Evolutionary conservation across 208 protist genomes (phyloP), one percentile per base, ranked within the genome.

Genomic region (Borovskyia barvae): DNA sequence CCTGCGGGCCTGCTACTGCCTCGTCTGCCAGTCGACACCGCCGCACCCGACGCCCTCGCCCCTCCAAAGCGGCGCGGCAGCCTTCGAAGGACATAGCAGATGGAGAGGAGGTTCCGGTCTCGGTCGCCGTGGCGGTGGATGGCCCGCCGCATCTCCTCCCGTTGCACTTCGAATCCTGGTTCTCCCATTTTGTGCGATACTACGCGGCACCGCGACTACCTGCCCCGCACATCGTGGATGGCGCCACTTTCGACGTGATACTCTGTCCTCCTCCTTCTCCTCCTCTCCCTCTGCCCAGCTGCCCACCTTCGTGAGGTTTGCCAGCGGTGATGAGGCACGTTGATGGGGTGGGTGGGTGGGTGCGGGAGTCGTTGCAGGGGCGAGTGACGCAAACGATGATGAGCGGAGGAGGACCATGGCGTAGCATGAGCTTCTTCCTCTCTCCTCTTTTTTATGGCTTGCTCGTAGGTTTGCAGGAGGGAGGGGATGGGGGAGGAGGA

Each of bases 231-330:
- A 45, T 36, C 22, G 66, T 93, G 9, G 82, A 90, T 19, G 60
- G 50, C 11, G 61, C 26, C 3, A 68, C 68, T 40, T 93, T 90
- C 59, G 71, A 86, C 42, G 33, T 70, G 8, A 53, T 80, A 25
- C 81, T 86, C 45, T 48, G 73, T 6, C 72, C 79, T 1, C 48
- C 45, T 1, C 37, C 20, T 2, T 58, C 40, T 0, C 37, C 42
- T 1, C 3, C 15, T 20, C 15, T 41, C 15, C n/a, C n/a, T n/a
- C n/a, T n/a, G n/a, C n/a, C n/a, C n/a, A n/a, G n/a, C n/a, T n/a
- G n/a, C n/a, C n/a, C n/a, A n/a, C n/a, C n/a, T n/a, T n/a, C n/a
- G n/a, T n/a, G n/a, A n/a, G n/a, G n/a, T n/a, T n/a, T n/a, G n/a
- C n/a, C n/a, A n/a, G n/a, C n/a, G n/a, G n/a, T n/a, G n/a, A n/a